A percentile compares a stretch with the other conserved stretches of the same genome.
These are phyloP conservation scores for Leishmania major DNA, from an alignment of 208 protist genomes.

Conservation along the genomic window DNA sequence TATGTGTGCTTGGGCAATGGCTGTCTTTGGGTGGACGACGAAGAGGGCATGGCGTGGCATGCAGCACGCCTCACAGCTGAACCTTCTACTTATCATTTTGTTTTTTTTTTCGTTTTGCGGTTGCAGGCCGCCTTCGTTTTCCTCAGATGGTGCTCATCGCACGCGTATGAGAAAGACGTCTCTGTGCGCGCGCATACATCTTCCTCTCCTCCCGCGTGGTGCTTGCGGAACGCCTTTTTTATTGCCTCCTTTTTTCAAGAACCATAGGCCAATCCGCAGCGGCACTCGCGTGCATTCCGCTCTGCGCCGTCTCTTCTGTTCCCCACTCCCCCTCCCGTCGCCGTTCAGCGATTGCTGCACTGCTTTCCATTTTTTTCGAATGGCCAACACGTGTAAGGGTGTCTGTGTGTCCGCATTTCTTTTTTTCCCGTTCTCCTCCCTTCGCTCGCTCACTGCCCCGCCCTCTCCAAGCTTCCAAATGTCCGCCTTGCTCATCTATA, in stretches of 20 bases:
- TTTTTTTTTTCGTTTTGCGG: not conserved
- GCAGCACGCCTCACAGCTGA: not conserved
- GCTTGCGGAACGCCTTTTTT: not conserved
- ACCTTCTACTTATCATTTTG: not conserved
- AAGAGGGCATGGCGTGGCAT: not conserved
- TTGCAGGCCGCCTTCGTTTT: not conserved
- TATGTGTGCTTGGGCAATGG: not conserved
- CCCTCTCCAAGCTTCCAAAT: not conserved
- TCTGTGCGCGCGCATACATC: not conserved
- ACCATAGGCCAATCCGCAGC: not conserved
- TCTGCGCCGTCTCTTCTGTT: not conserved
- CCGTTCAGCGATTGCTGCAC: not conserved
- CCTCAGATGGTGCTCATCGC: not conserved
- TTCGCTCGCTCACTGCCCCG: no score
- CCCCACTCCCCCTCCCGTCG: not conserved
- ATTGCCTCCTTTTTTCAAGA: not conserved
- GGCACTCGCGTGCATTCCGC: not conserved
- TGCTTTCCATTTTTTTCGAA: not conserved
- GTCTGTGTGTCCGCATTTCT: not conserved
- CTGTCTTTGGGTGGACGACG: not conserved
- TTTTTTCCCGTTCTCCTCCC: not conserved
- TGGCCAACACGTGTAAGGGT: not conserved
- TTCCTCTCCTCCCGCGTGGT: not conserved
- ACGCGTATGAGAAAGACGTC: not conserved
- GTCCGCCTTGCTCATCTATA: not conserved